Conservation (phyloP, 2,329 filamentous ascomycete species). For the Fusarium domesticum region DNA sequence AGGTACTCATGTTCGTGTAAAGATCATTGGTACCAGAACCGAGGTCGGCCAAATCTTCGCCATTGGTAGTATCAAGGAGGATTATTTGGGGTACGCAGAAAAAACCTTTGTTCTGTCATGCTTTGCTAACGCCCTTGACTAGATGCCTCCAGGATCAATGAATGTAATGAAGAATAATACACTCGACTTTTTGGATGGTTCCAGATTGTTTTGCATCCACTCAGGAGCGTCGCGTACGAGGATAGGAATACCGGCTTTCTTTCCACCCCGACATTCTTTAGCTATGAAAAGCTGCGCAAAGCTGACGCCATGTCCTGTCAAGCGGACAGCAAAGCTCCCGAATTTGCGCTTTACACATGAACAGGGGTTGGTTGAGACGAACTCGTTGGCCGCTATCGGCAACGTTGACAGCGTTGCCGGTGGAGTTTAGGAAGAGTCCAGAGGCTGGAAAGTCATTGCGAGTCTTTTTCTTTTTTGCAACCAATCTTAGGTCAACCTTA, state of each 20-base stretch:
- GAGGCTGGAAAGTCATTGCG: neutral
- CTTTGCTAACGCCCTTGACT: conserved; percentile 12
- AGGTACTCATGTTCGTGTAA: conserved; percentile 87
- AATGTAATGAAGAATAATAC: conserved; percentile 13
- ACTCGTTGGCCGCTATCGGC: neutral
- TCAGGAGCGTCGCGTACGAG: neutral
- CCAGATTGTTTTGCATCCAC: conserved; percentile 4
- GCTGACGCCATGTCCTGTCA: no score
- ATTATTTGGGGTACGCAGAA: conserved; percentile 60
- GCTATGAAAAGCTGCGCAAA: no score
- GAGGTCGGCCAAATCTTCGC: conserved; percentile 96
- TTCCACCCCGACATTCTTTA: neutral
- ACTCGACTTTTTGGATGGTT: conserved; percentile 11
- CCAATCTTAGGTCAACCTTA: neutral
- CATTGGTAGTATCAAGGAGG: conserved; percentile 93
- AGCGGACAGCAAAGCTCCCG: no score
- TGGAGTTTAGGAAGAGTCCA: neutral
- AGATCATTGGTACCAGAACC: conserved; percentile 88
- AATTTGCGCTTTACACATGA: no score
- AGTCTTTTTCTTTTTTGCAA: neutral
- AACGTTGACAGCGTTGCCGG: neutral
- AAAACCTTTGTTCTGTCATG: neutral
- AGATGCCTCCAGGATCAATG: conserved; percentile 33
- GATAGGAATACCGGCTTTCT: neutral
- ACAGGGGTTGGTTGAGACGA: no score